Base-by-base conservation (phyloP, 148 eudicot species). In the Selenicereus undatus region DNA sequence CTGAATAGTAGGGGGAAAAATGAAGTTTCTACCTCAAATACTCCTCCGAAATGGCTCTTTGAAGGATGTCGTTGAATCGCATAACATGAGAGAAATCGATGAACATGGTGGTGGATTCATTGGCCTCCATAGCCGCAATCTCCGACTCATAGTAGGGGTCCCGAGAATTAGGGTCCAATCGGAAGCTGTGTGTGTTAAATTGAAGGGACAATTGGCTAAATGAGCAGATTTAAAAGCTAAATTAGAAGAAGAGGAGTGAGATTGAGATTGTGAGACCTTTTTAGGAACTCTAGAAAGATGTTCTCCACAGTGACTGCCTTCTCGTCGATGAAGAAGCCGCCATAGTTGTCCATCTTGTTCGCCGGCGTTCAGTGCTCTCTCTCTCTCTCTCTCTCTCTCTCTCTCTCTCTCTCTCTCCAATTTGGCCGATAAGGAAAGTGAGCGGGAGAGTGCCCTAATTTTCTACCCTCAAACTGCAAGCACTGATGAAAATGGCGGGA, bases 51-150 rank as follows among this genome's bases (percentile, higher is more conserved):
- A 96, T 88, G 54, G 98, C 94, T 78, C 84, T 89, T 72, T 92
- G 97, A 51, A 96, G 93, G n/a, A 87, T 83, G 62, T 96, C 94
- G 26, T 90, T 89, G 77, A 91, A 96, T 24, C 91, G 91, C 97
- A 93, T 93, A 13, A 96, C 95, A 74, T 96, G 99, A 12, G 95
- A 90, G 89, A 96, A 96, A 78, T 96, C 99, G 35, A 96, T 84
- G 82, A 88, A 96, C 95, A 96, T 96, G 12, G 99, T 96, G 80
- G 89, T 90, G 27, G 98, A 89, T 70, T 96, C 99, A 60, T 83
- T 90, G 10, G 89, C 87, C 64, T 88, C 90, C 95, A 96, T 91
- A 17, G 87, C 90, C 51, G 83, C 94, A 18, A 94, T 85, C 86
- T 96, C 99, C 9, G 91, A 81, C 27, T 84, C 87, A 58, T 96